Base-by-base conservation (phyloP, 2,329 filamentous ascomycete species). In the Didymella arachidicola region DNA sequence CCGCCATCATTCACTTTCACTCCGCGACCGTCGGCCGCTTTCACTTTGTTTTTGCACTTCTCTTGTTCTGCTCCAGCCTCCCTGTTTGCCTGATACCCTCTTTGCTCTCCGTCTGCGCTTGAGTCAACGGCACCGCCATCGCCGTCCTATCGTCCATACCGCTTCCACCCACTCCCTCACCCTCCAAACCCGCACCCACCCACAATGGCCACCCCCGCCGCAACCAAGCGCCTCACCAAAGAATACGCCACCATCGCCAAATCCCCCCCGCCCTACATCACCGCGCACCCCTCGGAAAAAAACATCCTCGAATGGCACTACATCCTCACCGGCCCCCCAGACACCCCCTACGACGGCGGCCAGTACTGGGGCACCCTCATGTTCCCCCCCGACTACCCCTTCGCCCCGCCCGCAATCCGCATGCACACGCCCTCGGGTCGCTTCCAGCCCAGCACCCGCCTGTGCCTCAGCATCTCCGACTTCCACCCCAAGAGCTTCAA, bases 401-500 rank as follows among this genome's bases (percentile, higher is more conserved):
- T 97, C 79, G 94, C 93, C 12, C 95, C 95, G 30, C 95, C 95
- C 4, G 93, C 95, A 2, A 99, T 99, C 78, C 92, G 94, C 74
- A 99, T 99, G 95, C 95, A 98, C 82, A 99, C 95, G 0, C 95
- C 95, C 1, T 94, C 90, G 12, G 95, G 95, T 59, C 91, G 95
- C 73, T 99, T 99, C 80, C 92, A 97, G 76, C 92, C 93, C 2
- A 95, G 90, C 1, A 93, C 92, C 14, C 87, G 95, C 48, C 87
- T 99, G 22, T 99, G 95, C 73, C 89, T 99, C 46, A 96, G 91
- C 73, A 99, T 99, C 72, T 94, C 89, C 70, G 95, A 99, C 76
- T 99, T 98, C 79, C 95, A 99, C 75, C 95, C 95, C 4, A 96
- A 96, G 78, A 94, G 90, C 27, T 99, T 98, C 83, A 99, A 99